These are phyloP conservation scores for Medicago truncatula DNA, from an alignment of 306 rosid genomes.

Conservation along the genomic window DNA sequence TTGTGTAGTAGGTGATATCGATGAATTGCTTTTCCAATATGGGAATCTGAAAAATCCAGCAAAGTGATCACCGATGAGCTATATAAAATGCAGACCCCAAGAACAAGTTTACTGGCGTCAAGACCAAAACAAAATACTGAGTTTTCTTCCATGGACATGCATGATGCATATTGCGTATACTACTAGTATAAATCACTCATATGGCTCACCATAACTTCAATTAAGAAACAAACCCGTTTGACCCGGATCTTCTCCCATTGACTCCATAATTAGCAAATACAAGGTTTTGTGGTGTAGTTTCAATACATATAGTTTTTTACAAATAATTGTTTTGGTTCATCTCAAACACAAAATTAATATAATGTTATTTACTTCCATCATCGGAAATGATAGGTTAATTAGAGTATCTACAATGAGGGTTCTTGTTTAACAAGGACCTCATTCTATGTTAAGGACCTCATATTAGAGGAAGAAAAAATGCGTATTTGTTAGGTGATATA, in stretches of 20 bases:
- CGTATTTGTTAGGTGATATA: too few relatives aligned
- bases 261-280: background rate
- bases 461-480: too few relatives aligned
- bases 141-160: slow-evolving; percentile 34
- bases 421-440: too few relatives aligned
- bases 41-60: slow-evolving; percentile 17
- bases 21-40: background rate
- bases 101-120: slow-evolving; percentile 39
- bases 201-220: background rate
- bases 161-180: background rate
- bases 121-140: slow-evolving; percentile 27
- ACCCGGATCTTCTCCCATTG: slow-evolving; percentile 44
- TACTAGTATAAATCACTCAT: background rate
- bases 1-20: background rate
- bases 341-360: too few relatives aligned
- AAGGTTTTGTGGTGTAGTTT: too few relatives aligned
- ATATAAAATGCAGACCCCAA: slow-evolving; percentile 41
- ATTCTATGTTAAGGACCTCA: too few relatives aligned
- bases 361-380: too few relatives aligned
- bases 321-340: too few relatives aligned
- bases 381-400: too few relatives aligned
- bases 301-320: too few relatives aligned
- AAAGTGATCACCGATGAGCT: too few relatives aligned
- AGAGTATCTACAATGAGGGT: too few relatives aligned
- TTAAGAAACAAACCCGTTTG: slow-evolving; percentile 41